Base-by-base conservation (phyloP, 352 stramenopile species). In the Detonula confervacea region DNA sequence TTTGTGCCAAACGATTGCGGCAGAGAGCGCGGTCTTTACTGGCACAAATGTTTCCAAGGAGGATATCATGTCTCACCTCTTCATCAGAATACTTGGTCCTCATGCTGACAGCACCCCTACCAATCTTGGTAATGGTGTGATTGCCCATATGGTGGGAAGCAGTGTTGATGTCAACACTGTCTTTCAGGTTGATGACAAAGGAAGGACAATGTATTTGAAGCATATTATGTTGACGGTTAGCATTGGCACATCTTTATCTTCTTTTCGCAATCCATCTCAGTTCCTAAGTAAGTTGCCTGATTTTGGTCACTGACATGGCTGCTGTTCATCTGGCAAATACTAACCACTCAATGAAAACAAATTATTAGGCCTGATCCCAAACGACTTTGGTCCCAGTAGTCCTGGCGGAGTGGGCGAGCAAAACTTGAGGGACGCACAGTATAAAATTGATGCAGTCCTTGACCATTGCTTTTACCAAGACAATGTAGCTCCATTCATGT, bases 391-490 rank as follows among this genome's bases (percentile, higher is more conserved):
- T n/a, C n/a, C n/a, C n/a, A n/a, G n/a, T n/a, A n/a, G 9, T 52
- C 57, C 62, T 42, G 64, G 61, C 57, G 46, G 51, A 56, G 24
- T 80, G 57, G 69, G 63, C 18, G 73, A 80, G 29, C 44, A 68
- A 56, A 83, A 52, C 56, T 18, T 72, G 20, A 63, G 81, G 0
- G 87, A 92, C 62, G 82, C 87, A 24, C 56, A 77, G 22, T 81
- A 87, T 57, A 84, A 93, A 75, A 90, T 81, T 9, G 84, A 90
- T 39, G 87, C 87, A 24, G 66, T 90, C 4, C 68, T 93, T 29
- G 87, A 92, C 60, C 84, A 91, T 55, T 83, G 88, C 47, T 87
- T 91, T 56, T 81, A 87, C 46, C 82, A 93, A 59, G 63, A 78
- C 25, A 93, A 91, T 52, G 66, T 81, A 30, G 79, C 84, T 12